Percentiles rank a stretch among this genome's conserved stretches.
phyloP scores from a whole-genome alignment of 2,329 filamentous ascomycete genomes.

The Colletotrichum spaethianum region DNA sequence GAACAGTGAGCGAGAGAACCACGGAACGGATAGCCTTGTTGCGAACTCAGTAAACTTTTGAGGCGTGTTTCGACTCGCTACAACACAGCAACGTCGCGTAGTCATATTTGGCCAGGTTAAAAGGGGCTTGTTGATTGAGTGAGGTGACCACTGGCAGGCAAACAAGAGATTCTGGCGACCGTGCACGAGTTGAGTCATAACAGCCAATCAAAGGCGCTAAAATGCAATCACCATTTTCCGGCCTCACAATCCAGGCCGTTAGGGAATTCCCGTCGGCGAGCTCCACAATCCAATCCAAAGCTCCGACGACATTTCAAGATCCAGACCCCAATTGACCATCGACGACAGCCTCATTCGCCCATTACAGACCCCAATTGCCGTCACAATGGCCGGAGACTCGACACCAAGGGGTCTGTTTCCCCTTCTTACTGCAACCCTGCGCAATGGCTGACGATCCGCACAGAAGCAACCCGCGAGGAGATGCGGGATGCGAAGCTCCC shows the following conservation, averaged over 20 bases:
- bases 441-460: constrained; percentile 16
- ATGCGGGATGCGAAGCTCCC: constrained; percentile 94
- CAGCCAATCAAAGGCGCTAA: constrained; percentile 21
- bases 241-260: constrained; percentile 32
- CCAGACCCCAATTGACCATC: constrained; percentile 33
- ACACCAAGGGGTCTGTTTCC: constrained; percentile 37
- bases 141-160: no score
- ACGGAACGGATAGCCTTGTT: not conserved
- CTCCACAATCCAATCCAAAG: constrained; percentile 41
- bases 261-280: constrained; percentile 21
- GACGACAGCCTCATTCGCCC: constrained; percentile 34
- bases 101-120: not conserved
- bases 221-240: not conserved
- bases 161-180: not conserved
- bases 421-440: not conserved
- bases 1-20: not conserved
- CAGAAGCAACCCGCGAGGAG: constrained; percentile 82
- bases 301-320: constrained; percentile 40
- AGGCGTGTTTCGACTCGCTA: not conserved
- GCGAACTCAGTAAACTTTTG: not conserved
- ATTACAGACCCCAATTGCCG: constrained; percentile 35
- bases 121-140: not conserved
- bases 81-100: not conserved
- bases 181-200: not conserved
- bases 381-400: constrained; percentile 42